Conservation (phyloP, 140 eudicot genomes). For the Ambrosia hybrid region DNA sequence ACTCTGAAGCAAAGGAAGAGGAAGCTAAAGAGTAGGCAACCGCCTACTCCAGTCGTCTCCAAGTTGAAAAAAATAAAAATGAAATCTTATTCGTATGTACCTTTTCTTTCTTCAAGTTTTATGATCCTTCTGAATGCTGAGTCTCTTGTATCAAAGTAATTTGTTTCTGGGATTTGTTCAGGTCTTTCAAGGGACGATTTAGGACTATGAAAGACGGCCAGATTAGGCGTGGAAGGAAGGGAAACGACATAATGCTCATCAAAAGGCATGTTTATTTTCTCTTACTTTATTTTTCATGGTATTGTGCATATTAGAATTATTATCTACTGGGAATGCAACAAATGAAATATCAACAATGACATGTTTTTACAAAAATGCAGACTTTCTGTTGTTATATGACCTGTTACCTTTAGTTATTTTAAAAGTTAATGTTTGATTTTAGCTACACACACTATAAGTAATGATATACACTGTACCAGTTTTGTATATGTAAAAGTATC, state of each 20-base stretch:
- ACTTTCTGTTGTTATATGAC: neutral
- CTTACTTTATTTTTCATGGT: neutral
- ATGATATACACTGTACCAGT: neutral
- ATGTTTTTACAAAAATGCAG: too few species aligned
- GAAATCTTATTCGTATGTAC: constrained; percentile 69
- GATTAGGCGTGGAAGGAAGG: constrained; percentile 97
- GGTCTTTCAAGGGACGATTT: constrained; percentile 79
- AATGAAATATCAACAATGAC: too few species aligned
- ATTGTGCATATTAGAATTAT: neutral
- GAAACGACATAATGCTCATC: constrained; percentile 83
- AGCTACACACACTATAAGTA: neutral
- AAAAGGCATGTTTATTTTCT: constrained; percentile 50
- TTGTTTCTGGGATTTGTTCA: constrained; percentile 29
- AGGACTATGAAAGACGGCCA: constrained; percentile 81
- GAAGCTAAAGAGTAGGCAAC: constrained; percentile 74
- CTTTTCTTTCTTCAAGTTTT: neutral
- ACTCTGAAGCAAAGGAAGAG: constrained; percentile 84
- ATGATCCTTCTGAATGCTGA: neutral
- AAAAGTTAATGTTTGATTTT: neutral
- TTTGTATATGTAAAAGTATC: neutral
- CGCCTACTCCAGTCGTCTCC: constrained; percentile 69
- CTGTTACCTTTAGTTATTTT: neutral
- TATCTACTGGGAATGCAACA: neutral
- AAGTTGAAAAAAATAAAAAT: constrained; percentile 83
- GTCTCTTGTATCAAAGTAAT: neutral